Base-by-base conservation (phyloP, 352 stramenopile species). In the Pythium pyrilobum region DNA sequence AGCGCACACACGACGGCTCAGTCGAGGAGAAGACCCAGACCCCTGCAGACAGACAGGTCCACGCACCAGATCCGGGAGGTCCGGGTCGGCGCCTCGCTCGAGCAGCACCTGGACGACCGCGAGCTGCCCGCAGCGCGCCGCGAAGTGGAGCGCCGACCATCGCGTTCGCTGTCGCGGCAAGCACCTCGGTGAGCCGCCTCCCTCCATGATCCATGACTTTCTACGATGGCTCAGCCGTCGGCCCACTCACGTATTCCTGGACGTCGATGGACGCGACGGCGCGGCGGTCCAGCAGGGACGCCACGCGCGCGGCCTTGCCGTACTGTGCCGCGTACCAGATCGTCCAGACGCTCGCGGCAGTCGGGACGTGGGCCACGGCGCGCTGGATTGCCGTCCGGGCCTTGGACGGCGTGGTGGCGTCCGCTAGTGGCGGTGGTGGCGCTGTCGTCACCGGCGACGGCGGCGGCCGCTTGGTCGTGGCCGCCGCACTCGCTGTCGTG, bases 251-350 rank as follows among this genome's bases (percentile, higher is more conserved):
- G 33, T 58, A 54, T 62, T 88, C 80, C 37, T 74, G 74, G 2
- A 72, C 69, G 34, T 88, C 66, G 44, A 90, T 66, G 3, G 62
- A 72, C 13, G 43, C 20, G 11, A 74, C 64, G 6, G 49, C 45
- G 12, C 71, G 52, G 0, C 61, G 72, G 7, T 82, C 75, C 12
- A 89, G 55, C 28, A 90, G 50, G 13, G 71, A 80, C 21, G 57
- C 59, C 49, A 88, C 60, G 9, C 77, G 77, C 20, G 70, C 72
- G 1, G 61, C 8, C 36, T 87, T 85, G 6, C 80, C 80, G 18
- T 75, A 71, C 46, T 77, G 71, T 5, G 80, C 67, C 10, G 80
- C 80, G 46, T 90, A 87, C 80, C 80, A 90, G 48, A 90, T 78
- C 12, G 73, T 88, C 69, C 76, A 90, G 36, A 88, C 60, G 27